Evolutionary conservation across 2,329 filamentous ascomycete species (phyloP).

Genomic region (Periconia digitata): DNA sequence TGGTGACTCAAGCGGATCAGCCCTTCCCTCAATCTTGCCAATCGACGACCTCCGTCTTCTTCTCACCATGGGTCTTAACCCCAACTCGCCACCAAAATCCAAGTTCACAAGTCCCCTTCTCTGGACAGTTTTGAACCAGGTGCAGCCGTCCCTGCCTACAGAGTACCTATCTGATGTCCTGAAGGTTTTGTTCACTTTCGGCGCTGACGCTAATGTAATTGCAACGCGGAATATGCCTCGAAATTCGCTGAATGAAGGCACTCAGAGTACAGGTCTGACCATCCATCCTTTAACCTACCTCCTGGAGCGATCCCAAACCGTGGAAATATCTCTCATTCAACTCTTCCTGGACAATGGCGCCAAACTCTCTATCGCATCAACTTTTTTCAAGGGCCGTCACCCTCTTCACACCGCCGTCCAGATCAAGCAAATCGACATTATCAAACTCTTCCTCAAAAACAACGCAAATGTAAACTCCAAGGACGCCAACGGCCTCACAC

Average conservation of each 20-base stretch:
- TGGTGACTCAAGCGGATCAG: constrained; percentile 4
- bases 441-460: constrained; percentile 25
- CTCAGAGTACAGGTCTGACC: constrained; percentile 8
- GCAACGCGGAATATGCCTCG: constrained; percentile 12
- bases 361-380: constrained; percentile 19
- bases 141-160: constrained; percentile 14
- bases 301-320: constrained; percentile 22
- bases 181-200: constrained; percentile 16
- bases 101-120: constrained; percentile 20
- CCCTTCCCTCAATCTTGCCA: constrained; percentile 22
- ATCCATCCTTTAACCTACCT: constrained; percentile 27
- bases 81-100: constrained; percentile 19
- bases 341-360: constrained; percentile 25
- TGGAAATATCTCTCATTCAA: constrained; percentile 23
- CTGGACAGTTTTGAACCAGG: constrained; percentile 26
- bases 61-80: constrained; percentile 28
- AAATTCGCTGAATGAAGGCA: constrained; percentile 10
- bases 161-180: constrained; percentile 22
- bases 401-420: constrained; percentile 31
- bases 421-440: constrained; percentile 25
- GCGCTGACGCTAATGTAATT: constrained; percentile 24
- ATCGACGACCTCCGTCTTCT: constrained; percentile 21
- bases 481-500: constrained; percentile 19
- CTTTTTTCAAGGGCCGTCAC: constrained; percentile 24
- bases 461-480: constrained; percentile 17